phyloP scores from a whole-genome alignment of 306 rosid genomes.

The Astragalus glycyphyllos region DNA sequence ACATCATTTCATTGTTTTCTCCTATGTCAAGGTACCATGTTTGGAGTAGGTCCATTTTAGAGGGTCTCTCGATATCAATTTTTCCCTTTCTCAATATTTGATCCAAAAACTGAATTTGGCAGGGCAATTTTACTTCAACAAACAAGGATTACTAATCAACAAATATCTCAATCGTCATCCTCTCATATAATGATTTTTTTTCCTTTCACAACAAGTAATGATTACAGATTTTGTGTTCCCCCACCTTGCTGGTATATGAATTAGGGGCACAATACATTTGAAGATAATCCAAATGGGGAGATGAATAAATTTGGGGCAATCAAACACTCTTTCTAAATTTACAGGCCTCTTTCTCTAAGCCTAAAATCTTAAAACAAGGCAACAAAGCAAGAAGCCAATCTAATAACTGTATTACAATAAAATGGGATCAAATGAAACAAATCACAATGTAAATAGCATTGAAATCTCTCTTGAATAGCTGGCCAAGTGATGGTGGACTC shows the following conservation, averaged over 20 bases:
- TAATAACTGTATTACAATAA: conserved; percentile 60
- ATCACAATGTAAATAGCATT: conserved; percentile 50
- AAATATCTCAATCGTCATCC: too few species aligned
- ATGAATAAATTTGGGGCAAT: conserved; percentile 59
- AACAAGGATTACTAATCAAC: too few species aligned
- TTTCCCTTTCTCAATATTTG: too few species aligned
- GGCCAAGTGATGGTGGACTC: conserved; percentile 42
- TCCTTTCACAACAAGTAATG: conserved; percentile 53
- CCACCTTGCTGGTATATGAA: conserved; percentile 52
- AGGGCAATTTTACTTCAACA: too few species aligned
- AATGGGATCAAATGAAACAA: conserved; percentile 61
- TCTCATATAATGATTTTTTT: conserved; percentile 23
- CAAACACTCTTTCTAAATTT: conserved; percentile 57
- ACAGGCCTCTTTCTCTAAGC: conserved; percentile 77
- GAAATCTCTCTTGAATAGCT: conserved; percentile 44
- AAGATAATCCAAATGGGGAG: conserved; percentile 53
- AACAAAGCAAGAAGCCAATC: conserved; percentile 70
- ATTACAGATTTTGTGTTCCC: conserved; percentile 59
- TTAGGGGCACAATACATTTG: conserved; percentile 50
- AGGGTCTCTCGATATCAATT: too few species aligned
- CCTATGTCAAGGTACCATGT: too few species aligned
- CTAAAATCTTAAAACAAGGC: conserved; percentile 77
- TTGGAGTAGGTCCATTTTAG: too few species aligned
- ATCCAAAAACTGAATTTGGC: too few species aligned
- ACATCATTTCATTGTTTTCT: too few species aligned